Evolutionary conservation across 345 rosid species (phyloP).

Genomic region (Bruguiera gymnorhiza): DNA sequence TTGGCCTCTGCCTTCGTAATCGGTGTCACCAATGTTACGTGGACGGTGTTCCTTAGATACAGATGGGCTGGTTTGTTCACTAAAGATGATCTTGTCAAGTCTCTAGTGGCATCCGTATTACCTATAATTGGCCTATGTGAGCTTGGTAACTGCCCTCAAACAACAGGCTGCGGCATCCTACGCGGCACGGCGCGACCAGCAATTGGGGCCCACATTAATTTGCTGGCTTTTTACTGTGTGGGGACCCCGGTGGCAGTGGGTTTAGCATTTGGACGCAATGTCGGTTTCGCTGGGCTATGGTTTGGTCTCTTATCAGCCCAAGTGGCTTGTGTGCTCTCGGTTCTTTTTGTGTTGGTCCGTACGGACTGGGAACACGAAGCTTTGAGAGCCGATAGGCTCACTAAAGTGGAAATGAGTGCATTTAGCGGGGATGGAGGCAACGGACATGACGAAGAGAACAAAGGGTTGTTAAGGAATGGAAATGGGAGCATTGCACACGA

Average conservation of each 20-base stretch:
- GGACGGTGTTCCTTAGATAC: slow-evolving; percentile 68
- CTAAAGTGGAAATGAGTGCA: slow-evolving; percentile 42
- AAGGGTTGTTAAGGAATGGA: slow-evolving; percentile 15
- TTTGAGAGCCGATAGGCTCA: slow-evolving; percentile 54
- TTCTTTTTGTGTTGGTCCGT: slow-evolving; percentile 53
- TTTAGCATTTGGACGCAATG: slow-evolving; percentile 63
- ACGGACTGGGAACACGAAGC: slow-evolving; percentile 96
- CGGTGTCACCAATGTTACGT: slow-evolving; percentile 65
- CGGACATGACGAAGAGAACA: slow-evolving; percentile 13
- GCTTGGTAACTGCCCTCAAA: slow-evolving; percentile 93
- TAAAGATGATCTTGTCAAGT: slow-evolving; percentile 47
- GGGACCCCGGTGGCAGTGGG: slow-evolving; percentile 95
- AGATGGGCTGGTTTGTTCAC: slow-evolving; percentile 86
- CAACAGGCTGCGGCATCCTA: slow-evolving; percentile 90
- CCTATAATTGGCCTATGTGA: slow-evolving; percentile 91
- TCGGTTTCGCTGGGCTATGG: slow-evolving; percentile 94
- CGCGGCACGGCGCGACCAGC: slow-evolving; percentile 89
- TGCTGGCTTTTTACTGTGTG: slow-evolving; percentile 84
- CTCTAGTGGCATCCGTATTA: slow-evolving; percentile 74
- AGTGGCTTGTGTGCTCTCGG: slow-evolving; percentile 67
- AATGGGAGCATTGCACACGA: slow-evolving; percentile 1
- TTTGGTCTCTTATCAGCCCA: slow-evolving; percentile 85
- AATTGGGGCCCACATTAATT: slow-evolving; percentile 72
- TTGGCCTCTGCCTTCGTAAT: slow-evolving; percentile 73
- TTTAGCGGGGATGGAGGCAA: slow-evolving; percentile 3